phyloP scores from a whole-genome alignment of 441 rosid genomes.

The Mallotus japonicus region DNA sequence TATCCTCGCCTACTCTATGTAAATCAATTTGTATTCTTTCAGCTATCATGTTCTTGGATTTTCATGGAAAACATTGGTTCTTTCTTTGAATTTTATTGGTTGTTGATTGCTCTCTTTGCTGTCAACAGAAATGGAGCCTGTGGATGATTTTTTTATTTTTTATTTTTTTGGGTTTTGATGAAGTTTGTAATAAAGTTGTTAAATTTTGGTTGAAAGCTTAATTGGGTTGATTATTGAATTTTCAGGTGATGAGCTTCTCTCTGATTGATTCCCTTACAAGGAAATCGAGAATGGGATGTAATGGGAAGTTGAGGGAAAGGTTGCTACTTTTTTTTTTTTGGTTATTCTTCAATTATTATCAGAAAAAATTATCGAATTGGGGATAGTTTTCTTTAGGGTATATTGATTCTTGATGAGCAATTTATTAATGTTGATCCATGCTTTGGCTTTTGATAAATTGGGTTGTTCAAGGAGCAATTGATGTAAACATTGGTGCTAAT shows the following conservation, averaged over 20 bases:
- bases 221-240: conserved; percentile 11
- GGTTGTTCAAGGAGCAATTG: conserved; percentile 65
- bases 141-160: no score
- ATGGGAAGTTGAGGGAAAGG: conserved; percentile 93
- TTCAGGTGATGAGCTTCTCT: conserved; percentile 86
- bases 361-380: no score
- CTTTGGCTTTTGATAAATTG: conserved; percentile 41
- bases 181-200: neutral
- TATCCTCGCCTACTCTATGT: no score
- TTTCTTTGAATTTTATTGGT: no score
- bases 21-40: no score
- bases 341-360: no score
- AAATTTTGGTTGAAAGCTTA: neutral
- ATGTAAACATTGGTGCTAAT: conserved; percentile 85
- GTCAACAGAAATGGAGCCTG: no score
- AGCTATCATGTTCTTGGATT: no score
- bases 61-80: no score
- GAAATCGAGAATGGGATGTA: conserved; percentile 62
- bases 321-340: conserved; percentile 18
- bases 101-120: no score
- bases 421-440: neutral
- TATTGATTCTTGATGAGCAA: no score
- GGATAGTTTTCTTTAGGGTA: no score
- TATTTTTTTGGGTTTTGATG: neutral
- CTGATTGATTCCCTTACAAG: conserved; percentile 80